Percentiles rank a stretch among this genome's conserved stretches.
Evolutionary conservation across 192 early-diverging fungal genomes (phyloP).

Genomic region (Piromyces sp.): DNA sequence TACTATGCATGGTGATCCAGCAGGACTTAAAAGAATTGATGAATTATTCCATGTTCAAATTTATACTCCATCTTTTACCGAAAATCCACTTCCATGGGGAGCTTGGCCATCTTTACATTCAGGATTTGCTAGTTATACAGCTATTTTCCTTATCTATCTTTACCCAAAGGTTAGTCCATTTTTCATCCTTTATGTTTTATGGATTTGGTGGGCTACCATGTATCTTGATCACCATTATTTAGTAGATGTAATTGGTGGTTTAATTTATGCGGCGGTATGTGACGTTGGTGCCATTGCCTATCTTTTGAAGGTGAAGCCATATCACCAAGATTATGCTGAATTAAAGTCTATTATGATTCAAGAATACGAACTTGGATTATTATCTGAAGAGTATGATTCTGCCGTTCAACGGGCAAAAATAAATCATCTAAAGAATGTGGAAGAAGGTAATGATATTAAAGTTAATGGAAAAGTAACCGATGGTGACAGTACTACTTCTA

Average conservation of each 20-base stretch:
- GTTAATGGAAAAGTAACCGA: no score
- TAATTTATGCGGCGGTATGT: constrained; percentile 33
- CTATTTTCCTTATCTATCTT: constrained; percentile 32
- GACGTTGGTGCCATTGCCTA: neutral
- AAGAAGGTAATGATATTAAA: no score
- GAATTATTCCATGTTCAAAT: constrained; percentile 38
- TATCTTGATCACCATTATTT: constrained; percentile 60
- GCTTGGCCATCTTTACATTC: constrained; percentile 60
- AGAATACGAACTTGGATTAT: no score
- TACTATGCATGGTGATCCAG: constrained; percentile 46
- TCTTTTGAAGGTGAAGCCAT: neutral
- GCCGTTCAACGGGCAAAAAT: no score
- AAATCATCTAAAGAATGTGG: no score
- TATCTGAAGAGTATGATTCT: no score
- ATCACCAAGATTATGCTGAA: neutral
- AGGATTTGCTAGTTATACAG: constrained; percentile 43
- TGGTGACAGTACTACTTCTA: no score
- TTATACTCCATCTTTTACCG: constrained; percentile 42
- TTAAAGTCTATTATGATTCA: neutral
- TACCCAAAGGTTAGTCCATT: neutral
- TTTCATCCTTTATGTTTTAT: constrained; percentile 29
- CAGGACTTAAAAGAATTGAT: constrained; percentile 49
- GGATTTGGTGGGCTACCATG: constrained; percentile 70
- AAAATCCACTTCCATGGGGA: constrained; percentile 55
- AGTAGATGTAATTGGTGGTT: constrained; percentile 48